phyloP scores from a whole-genome alignment of 495 filamentous ascomycete species.

The Clavariopsis aquatica region DNA sequence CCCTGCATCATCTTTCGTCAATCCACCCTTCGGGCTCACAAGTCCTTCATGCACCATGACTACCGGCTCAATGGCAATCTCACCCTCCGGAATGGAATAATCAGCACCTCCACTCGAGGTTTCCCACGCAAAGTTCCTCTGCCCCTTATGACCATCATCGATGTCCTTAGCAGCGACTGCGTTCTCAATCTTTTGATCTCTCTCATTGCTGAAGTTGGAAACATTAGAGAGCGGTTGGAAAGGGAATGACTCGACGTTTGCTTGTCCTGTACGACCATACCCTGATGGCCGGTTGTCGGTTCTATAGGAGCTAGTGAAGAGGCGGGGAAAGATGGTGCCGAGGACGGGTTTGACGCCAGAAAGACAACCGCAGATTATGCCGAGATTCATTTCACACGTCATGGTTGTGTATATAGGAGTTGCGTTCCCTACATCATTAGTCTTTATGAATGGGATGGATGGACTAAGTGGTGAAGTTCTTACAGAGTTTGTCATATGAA shows the following conservation, averaged over 20 bases:
- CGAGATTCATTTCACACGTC: conserved; percentile 30
- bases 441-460: not conserved
- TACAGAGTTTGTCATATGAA: conserved; percentile 22
- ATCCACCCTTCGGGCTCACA: not conserved
- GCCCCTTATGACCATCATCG: not conserved
- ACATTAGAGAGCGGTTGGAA: conserved; percentile 30
- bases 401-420: conserved; percentile 20
- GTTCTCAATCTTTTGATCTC: conserved; percentile 6
- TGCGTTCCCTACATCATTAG: conserved; percentile 19
- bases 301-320: conserved; percentile 27
- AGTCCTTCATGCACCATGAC: conserved; percentile 15
- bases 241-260: conserved; percentile 24
- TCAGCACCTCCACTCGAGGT: conserved; percentile 16
- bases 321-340: conserved; percentile 25
- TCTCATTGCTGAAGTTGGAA: conserved; percentile 12
- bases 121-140: conserved; percentile 26
- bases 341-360: conserved; percentile 34
- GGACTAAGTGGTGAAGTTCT: not conserved
- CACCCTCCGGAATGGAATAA: conserved; percentile 8
- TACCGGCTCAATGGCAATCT: conserved; percentile 23
- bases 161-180: not conserved
- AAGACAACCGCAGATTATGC: conserved; percentile 35
- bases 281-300: conserved; percentile 9
- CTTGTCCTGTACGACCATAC: conserved; percentile 9
- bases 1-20: conserved; percentile 12